These are phyloP conservation scores for Penicillium sp. DNA, from an alignment of 2,329 filamentous ascomycete genomes.

Conservation along the genomic window DNA sequence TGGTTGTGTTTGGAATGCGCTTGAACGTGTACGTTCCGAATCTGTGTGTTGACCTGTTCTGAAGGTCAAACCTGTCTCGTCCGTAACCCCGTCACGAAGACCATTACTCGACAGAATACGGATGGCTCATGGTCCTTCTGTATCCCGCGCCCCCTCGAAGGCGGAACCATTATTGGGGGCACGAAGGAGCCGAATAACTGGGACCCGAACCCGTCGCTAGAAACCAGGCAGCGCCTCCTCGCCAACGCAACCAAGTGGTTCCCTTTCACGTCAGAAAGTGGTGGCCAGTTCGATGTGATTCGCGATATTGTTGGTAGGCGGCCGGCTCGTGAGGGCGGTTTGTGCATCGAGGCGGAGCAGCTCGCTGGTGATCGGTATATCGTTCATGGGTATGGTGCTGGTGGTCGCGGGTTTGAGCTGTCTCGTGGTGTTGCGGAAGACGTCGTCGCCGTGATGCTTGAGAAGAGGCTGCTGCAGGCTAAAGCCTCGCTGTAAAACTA, in stretches of 20 bases:
- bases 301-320: slow-evolving; percentile 48
- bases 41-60: not conserved
- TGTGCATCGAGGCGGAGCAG: slow-evolving; percentile 55
- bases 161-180: slow-evolving; percentile 64
- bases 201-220: slow-evolving; percentile 49
- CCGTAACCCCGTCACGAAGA: slow-evolving; percentile 43
- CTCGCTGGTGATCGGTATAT: slow-evolving; percentile 27
- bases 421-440: slow-evolving; percentile 59
- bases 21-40: not conserved
- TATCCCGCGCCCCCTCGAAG: slow-evolving; percentile 59
- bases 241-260: slow-evolving; percentile 41
- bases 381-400: slow-evolving; percentile 60
- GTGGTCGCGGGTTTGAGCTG: slow-evolving; percentile 60
- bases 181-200: slow-evolving; percentile 62
- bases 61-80: slow-evolving; percentile 49
- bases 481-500: slow-evolving; percentile 25
- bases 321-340: slow-evolving; percentile 45
- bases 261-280: slow-evolving; percentile 37
- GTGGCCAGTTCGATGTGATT: slow-evolving; percentile 42
- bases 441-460: slow-evolving; percentile 43
- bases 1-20: not conserved
- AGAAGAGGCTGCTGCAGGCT: slow-evolving; percentile 20
- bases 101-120: slow-evolving; percentile 59
- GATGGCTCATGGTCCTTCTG: slow-evolving; percentile 64
- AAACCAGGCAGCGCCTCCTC: slow-evolving; percentile 51